Conservation (phyloP, 345 rosid genomes). For the Eucalyptus cloeziana region DNA sequence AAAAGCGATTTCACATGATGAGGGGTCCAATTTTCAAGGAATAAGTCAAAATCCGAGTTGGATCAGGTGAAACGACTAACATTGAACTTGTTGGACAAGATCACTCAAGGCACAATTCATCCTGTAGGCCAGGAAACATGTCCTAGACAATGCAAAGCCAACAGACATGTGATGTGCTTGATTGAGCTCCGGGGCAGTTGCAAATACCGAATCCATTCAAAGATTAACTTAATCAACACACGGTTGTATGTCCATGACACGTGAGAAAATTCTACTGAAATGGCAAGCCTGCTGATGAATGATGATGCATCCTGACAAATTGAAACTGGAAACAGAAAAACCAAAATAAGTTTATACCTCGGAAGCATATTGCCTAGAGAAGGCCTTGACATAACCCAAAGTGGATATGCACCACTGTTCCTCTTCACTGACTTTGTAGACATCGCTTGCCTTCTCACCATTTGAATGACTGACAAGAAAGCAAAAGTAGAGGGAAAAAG, state of each 20-base stretch:
- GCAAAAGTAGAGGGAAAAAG: neutral
- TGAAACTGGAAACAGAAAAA: neutral
- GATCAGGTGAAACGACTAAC: neutral
- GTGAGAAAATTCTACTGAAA: neutral
- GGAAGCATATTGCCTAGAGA: slow-evolving; percentile 83
- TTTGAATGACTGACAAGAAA: slow-evolving; percentile 33
- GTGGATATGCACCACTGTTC: slow-evolving; percentile 95
- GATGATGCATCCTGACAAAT: neutral
- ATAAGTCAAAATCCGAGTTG: neutral
- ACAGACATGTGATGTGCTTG: neutral
- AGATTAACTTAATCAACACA: neutral
- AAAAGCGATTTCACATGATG: neutral
- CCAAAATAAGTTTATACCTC: slow-evolving; percentile 37
- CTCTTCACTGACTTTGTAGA: slow-evolving; percentile 54
- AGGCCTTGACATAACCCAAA: slow-evolving; percentile 77
- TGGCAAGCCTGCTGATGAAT: neutral
- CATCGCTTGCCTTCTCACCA: slow-evolving; percentile 14
- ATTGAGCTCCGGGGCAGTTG: neutral
- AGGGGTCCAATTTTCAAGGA: neutral
- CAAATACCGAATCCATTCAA: neutral
- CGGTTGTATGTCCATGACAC: neutral
- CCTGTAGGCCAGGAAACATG: neutral
- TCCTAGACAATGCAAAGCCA: neutral
- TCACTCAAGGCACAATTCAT: neutral
- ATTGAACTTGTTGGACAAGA: neutral